Conservation (phyloP, 1,284 basidiomycete species). For the Austropuccinia psidii region DNA sequence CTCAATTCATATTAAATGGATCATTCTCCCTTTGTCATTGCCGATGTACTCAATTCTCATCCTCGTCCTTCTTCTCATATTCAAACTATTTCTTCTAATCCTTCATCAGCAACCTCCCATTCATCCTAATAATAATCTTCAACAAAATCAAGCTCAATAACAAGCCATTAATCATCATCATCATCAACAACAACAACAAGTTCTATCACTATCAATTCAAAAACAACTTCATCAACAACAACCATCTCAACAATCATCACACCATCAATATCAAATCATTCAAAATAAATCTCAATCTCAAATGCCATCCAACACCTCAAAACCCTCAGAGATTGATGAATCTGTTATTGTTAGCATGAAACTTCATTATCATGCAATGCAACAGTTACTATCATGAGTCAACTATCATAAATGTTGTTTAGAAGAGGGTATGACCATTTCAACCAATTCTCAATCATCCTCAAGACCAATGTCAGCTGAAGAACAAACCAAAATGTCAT, state of each 20-base stretch:
- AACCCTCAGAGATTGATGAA: conserved; percentile 14
- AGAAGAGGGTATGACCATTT: background rate
- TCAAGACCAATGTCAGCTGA: conserved; percentile 19
- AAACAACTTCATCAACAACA: too few relatives aligned
- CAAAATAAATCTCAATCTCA: background rate
- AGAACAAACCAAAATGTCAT: conserved; percentile 9
- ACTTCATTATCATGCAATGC: background rate
- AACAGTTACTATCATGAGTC: background rate
- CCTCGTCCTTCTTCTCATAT: too few relatives aligned
- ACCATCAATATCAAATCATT: conserved; percentile 12
- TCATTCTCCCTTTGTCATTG: background rate
- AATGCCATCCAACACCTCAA: background rate
- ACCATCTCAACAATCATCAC: too few relatives aligned
- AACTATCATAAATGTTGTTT: conserved; percentile 7
- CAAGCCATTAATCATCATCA: too few relatives aligned
- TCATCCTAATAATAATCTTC: too few relatives aligned
- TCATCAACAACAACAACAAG: too few relatives aligned
- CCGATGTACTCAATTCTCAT: too few relatives aligned
- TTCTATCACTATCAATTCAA: too few relatives aligned
- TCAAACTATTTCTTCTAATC: too few relatives aligned
- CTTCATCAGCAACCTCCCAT: too few relatives aligned
- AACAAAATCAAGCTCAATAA: too few relatives aligned
- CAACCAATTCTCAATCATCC: conserved; percentile 1
- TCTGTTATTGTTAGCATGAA: background rate
- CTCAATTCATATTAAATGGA: background rate